These are phyloP conservation scores for Mycogone perniciosa DNA, from an alignment of 2,329 filamentous ascomycete species.

Conservation along the genomic window DNA sequence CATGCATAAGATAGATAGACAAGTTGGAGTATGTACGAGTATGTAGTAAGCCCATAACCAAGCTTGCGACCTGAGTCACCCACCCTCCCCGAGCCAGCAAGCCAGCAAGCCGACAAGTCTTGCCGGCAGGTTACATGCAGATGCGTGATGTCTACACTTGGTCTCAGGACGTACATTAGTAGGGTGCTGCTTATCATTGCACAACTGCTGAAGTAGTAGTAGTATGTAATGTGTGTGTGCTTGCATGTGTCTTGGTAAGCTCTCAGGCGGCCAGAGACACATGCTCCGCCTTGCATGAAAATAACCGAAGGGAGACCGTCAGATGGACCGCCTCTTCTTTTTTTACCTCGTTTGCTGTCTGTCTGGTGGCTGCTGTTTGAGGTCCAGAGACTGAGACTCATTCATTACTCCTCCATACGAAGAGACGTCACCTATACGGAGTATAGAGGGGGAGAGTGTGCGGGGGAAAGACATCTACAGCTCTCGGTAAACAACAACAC, in stretches of 20 bases:
- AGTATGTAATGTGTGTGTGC: background rate
- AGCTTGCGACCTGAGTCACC: background rate
- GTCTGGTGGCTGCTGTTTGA: no score
- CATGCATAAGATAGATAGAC: background rate
- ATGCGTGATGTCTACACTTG: background rate
- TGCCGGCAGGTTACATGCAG: constrained; percentile 14
- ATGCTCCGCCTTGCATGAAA: constrained; percentile 12
- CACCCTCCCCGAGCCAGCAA: background rate
- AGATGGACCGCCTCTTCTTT: constrained; percentile 1
- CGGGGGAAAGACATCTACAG: no score
- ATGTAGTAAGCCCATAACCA: no score
- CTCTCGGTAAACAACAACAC: no score
- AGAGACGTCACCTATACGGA: no score
- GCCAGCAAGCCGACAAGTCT: background rate
- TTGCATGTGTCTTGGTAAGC: background rate
- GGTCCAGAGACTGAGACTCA: no score
- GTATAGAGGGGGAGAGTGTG: no score
- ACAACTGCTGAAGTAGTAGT: no score
- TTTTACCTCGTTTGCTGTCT: no score
- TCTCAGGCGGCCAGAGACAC: constrained; percentile 18
- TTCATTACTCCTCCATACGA: no score
- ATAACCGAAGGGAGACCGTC: constrained; percentile 6
- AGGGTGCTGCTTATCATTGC: no score
- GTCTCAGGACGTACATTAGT: background rate
- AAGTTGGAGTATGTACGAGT: background rate